phyloP scores from a whole-genome alignment of 805 yeast genomes.

The Allodekkera sacchari region DNA sequence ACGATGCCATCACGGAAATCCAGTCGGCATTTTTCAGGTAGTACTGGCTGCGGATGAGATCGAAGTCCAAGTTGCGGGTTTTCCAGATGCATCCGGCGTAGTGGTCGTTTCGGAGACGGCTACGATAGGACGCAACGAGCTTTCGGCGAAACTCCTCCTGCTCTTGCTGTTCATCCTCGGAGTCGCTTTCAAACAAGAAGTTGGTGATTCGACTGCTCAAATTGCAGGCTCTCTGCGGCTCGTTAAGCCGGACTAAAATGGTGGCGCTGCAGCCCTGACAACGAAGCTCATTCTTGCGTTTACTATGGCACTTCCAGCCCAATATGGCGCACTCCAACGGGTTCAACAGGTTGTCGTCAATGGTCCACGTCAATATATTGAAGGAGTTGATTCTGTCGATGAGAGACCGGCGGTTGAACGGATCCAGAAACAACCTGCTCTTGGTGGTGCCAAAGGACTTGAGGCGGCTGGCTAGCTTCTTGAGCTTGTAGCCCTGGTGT shows the following conservation, averaged over 20 bases:
- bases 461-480: neutral
- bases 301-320: slow-evolving; percentile 44
- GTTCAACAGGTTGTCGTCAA: slow-evolving; percentile 25
- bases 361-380: slow-evolving; percentile 39
- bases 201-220: slow-evolving; percentile 3
- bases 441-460: slow-evolving; percentile 1
- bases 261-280: slow-evolving; percentile 27
- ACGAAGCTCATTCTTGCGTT: slow-evolving; percentile 23
- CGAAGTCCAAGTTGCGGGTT: slow-evolving; percentile 8
- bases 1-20: slow-evolving; percentile 14
- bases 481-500: slow-evolving; percentile 1
- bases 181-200: slow-evolving; percentile 2
- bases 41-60: slow-evolving; percentile 16
- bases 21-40: slow-evolving; percentile 19
- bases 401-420: slow-evolving; percentile 22
- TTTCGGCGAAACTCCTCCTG: slow-evolving; percentile 16
- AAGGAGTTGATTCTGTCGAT: slow-evolving; percentile 35
- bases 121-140: slow-evolving; percentile 19
- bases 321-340: slow-evolving; percentile 41
- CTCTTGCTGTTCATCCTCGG: slow-evolving; percentile 12
- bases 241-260: slow-evolving; percentile 15
- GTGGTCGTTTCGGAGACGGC: slow-evolving; percentile 19
- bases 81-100: slow-evolving; percentile 22
- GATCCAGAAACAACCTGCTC: slow-evolving; percentile 8
- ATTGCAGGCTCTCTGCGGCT: neutral